Evolutionary conservation across 75 land plant genomes (phyloP).

Genomic region (Adiantum capillusveneris): DNA sequence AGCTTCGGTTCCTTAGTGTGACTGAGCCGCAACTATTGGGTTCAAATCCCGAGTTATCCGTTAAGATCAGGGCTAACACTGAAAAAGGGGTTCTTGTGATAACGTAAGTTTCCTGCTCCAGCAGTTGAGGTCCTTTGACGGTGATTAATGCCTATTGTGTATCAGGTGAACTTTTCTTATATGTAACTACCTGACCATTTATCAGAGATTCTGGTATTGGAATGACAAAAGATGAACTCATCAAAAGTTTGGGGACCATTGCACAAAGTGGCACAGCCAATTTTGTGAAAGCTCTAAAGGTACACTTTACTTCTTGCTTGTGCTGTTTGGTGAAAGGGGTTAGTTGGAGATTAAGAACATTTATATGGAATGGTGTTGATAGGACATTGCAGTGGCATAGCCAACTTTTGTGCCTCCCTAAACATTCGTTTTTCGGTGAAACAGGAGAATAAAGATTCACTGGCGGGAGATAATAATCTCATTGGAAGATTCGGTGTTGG

Average conservation of each 20-base stretch:
- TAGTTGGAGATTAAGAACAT: too few relatives aligned
- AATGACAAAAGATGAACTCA: constrained; percentile 91
- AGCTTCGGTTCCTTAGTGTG: constrained; percentile 89
- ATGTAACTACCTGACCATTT: constrained; percentile 4
- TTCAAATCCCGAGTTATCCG: constrained; percentile 72
- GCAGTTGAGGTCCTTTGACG: too few relatives aligned
- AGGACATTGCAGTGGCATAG: too few relatives aligned
- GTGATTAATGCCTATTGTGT: background rate
- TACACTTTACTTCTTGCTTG: constrained; percentile 7
- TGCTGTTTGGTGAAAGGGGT: background rate
- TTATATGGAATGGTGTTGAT: background rate
- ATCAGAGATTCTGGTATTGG: constrained; percentile 98
- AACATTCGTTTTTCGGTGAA: too few relatives aligned
- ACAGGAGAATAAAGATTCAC: constrained; percentile 85
- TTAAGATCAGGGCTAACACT: constrained; percentile 79
- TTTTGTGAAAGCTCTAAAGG: constrained; percentile 93
- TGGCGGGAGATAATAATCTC: constrained; percentile 67
- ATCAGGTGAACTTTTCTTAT: background rate
- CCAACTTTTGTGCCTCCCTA: too few relatives aligned
- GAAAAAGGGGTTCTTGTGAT: constrained; percentile 86
- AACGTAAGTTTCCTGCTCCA: constrained; percentile 41
- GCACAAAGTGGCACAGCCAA: constrained; percentile 99
- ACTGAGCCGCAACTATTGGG: constrained; percentile 69
- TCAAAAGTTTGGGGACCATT: constrained; percentile 93
- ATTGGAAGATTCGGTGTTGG: constrained; percentile 99